Evolutionary conservation across 108 stramenopile genomes (phyloP).

Genomic region (Cyclotella atomus): DNA sequence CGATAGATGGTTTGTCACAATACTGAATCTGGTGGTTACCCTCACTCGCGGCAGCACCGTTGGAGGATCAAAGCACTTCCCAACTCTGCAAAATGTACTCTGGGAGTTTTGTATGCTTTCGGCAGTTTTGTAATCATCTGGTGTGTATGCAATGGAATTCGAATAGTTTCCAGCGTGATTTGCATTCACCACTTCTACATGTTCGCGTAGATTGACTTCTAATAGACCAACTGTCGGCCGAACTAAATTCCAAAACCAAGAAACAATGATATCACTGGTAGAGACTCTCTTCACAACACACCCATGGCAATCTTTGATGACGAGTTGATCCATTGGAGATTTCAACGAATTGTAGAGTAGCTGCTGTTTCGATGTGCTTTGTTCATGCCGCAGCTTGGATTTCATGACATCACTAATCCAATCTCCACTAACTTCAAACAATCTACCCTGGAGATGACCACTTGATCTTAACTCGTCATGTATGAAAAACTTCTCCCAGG

Average conservation of each 20-base stretch:
- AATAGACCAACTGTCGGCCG: constrained; percentile 38
- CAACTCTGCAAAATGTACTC: constrained; percentile 31
- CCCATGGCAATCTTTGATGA: background rate
- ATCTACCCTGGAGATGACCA: constrained; percentile 26
- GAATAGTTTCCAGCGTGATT: constrained; percentile 50
- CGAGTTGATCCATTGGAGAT: constrained; percentile 18
- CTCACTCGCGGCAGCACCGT: constrained; percentile 32
- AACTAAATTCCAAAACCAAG: constrained; percentile 48
- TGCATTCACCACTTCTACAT: constrained; percentile 20
- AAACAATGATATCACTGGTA: constrained; percentile 35
- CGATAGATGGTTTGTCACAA: constrained; percentile 46
- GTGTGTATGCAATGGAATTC: constrained; percentile 40
- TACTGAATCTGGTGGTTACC: constrained; percentile 22
- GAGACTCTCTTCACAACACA: constrained; percentile 17
- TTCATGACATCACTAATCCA: constrained; percentile 35
- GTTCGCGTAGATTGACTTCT: constrained; percentile 39
- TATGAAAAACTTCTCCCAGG: constrained; percentile 40
- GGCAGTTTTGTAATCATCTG: constrained; percentile 36
- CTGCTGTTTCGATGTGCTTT: background rate
- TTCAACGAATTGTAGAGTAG: constrained; percentile 14
- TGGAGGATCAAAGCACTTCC: constrained; percentile 10
- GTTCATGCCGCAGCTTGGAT: constrained; percentile 12
- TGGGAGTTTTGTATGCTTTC: constrained; percentile 35
- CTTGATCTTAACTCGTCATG: background rate
- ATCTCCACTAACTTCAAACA: constrained; percentile 29